phyloP scores from a whole-genome alignment of 129 eudicot species.

The Gnaphalium uliginosum region DNA sequence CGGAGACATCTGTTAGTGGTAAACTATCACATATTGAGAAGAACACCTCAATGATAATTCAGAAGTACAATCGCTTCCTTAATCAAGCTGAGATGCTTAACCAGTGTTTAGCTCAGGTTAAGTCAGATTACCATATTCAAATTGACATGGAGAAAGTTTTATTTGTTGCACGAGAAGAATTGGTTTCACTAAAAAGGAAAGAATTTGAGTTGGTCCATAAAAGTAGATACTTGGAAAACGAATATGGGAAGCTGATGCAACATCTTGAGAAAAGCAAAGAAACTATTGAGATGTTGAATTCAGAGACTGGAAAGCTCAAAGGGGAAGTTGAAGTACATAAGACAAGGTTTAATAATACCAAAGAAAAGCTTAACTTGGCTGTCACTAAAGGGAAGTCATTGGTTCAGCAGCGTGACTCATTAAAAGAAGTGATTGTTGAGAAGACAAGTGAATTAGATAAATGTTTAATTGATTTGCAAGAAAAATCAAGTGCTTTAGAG shows the following conservation, averaged over 20 bases:
- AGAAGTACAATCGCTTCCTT: constrained; percentile 53
- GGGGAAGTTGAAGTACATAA: constrained; percentile 78
- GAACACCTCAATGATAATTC: constrained; percentile 37
- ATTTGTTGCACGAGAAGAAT: constrained; percentile 42
- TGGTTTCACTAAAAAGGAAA: constrained; percentile 48
- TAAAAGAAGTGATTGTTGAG: constrained; percentile 64
- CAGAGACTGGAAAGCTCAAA: constrained; percentile 48
- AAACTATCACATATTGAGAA: constrained; percentile 60
- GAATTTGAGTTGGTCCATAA: constrained; percentile 53
- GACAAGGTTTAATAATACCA: constrained; percentile 56
- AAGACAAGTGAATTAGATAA: constrained; percentile 65
- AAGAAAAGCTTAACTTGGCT: constrained; percentile 85
- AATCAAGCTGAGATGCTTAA: constrained; percentile 53
- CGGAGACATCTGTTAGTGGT: constrained; percentile 44
- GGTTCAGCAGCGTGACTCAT: constrained; percentile 82
- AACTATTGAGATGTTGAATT: constrained; percentile 42
- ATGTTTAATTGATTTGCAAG: constrained; percentile 54
- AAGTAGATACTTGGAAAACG: constrained; percentile 50
- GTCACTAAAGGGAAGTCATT: constrained; percentile 83
- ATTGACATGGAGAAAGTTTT: constrained; percentile 46
- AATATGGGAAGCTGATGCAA: constrained; percentile 44
- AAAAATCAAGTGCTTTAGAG: constrained; percentile 55
- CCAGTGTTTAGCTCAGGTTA: constrained; percentile 47
- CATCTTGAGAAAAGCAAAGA: constrained; percentile 47
- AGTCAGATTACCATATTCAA: constrained; percentile 44